Base-by-base conservation (phyloP, 257 asterid species). In the Gentiana macrophylla region DNA sequence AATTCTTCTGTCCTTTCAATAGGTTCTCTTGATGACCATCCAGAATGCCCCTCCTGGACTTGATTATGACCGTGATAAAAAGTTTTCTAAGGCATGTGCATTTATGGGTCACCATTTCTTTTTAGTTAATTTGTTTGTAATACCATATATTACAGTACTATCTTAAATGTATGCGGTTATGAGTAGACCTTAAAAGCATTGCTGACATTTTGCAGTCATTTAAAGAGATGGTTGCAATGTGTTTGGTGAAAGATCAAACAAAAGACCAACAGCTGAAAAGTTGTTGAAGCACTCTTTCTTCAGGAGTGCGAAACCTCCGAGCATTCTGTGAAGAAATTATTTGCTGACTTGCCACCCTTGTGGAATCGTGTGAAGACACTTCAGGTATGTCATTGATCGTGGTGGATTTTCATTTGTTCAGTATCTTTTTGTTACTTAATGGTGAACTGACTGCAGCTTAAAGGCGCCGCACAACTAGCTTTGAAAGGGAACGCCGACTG, bases 1-100 rank as follows among this genome's bases (percentile, higher is more conserved):
- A 37, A 55, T 35, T 51, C 65, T 64, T 70, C 51, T 70, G 52
- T 62, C 47, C 61, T 62, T 53, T 55, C 50, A 41, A 41, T 41
- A 92, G 99, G 99, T 92, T 72, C 85, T 92, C 58, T 73, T 92
- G 53, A 88, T 92, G 99, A 92, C 99, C 70, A 85, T 92, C 72
- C 99, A 92, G 68, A 85, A 85, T 76, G 99, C 99, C 47, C 99
- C 99, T 32, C 99, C 99, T 67, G 99, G 99, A 62, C 97, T 92
- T 75, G 99, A 92, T 73, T 85, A 92, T 77, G 99, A 92, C 67
- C 95, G 99, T 50, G 99, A 92, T 76, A 92, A 85, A 73, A 92
- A 80, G 76, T 92, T 92, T 76, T 88, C 99, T 55, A 92, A 92
- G 99, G 99, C 82, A 34, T 43, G 61, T 57, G 53, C 64, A 9